Evolutionary conservation across 768 basidiomycete genomes (phyloP), one percentile per base, ranked within the genome.

Genomic region (Hortiboletus flavorubellus): DNA sequence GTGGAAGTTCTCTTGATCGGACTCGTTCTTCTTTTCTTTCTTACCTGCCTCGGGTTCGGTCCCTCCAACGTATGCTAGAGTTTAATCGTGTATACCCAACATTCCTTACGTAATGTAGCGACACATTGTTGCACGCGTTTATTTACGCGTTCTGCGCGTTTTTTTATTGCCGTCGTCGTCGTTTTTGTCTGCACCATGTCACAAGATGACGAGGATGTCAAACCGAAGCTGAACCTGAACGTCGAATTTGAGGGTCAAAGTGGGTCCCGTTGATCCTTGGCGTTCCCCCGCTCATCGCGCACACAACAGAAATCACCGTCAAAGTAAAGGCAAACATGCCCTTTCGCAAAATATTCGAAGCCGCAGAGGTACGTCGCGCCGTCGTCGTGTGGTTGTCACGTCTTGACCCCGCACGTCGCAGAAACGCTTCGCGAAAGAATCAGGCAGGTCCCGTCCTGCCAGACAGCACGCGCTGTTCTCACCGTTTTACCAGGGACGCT

Each of bases 221-320:
- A 88, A 67, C 86, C 87, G 15, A 89, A 89, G 61, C 73, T 89
- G 45, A 85, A 82, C 66, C 68, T 89, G n/a, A 72, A 73, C 49
- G 74, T 89, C 60, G 67, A 69, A 35, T 82, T 77, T 55, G 84
- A 86, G 53, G 81, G 80, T 15, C 71, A 72, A 51, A 74, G 86
- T 87, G 40, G 60, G 79, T 62, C 43, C 15, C 1, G 10, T 2
- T 7, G 8, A 2, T 4, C 18, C 42, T 54, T 16, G 34, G 21
- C 4, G 23, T 29, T 21, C 1, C 40, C 4, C 16, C 45, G 42
- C 55, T 60, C 58, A 58, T 26, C 49, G 16, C 14, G 6, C 15
- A 6, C 31, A 21, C 64, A 87, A 23, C 64, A 88, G 86, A 77
- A 9, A 82, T 86, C 31, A 85, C 81, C 5, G 80, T 89, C 5